Evolutionary conservation across 495 filamentous ascomycete species (phyloP).

Genomic region (Schizothecium vesticola): DNA sequence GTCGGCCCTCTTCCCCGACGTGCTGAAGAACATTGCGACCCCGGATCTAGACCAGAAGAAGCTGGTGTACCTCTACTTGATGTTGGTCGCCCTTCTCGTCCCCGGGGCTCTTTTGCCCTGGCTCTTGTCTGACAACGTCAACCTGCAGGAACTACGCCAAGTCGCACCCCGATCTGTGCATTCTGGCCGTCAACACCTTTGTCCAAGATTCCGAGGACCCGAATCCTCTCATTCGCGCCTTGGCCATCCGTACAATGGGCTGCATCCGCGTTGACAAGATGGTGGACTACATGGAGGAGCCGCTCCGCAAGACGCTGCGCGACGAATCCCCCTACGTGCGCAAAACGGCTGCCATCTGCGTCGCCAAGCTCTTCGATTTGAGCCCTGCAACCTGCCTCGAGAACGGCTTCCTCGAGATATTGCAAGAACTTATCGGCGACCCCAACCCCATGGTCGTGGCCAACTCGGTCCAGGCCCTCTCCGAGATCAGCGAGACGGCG

Average conservation of each 20-base stretch:
- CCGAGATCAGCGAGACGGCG: conserved; percentile 84
- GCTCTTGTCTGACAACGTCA: background rate
- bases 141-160: conserved; percentile 92
- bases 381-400: conserved; percentile 89
- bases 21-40: conserved; percentile 98
- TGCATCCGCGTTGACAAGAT: conserved; percentile 99
- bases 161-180: conserved; percentile 97
- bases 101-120: background rate
- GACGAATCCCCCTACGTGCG: conserved; percentile 98
- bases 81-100: conserved; percentile 40
- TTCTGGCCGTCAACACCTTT: conserved; percentile 98
- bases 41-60: conserved; percentile 97
- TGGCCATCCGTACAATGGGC: conserved; percentile 98
- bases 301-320: conserved; percentile 88
- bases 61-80: conserved; percentile 96
- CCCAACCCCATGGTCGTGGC: conserved; percentile 99
- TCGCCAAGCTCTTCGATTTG: conserved; percentile 95
- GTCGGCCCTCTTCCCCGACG: conserved; percentile 93
- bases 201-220: conserved; percentile 99
- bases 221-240: conserved; percentile 88
- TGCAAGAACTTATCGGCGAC: conserved; percentile 95
- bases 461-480: conserved; percentile 88
- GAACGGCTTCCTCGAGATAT: conserved; percentile 91
- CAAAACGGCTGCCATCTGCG: conserved; percentile 96
- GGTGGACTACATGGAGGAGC: conserved; percentile 99